phyloP scores from a whole-genome alignment of 495 filamentous ascomycete species.

The Podospora anserina region DNA sequence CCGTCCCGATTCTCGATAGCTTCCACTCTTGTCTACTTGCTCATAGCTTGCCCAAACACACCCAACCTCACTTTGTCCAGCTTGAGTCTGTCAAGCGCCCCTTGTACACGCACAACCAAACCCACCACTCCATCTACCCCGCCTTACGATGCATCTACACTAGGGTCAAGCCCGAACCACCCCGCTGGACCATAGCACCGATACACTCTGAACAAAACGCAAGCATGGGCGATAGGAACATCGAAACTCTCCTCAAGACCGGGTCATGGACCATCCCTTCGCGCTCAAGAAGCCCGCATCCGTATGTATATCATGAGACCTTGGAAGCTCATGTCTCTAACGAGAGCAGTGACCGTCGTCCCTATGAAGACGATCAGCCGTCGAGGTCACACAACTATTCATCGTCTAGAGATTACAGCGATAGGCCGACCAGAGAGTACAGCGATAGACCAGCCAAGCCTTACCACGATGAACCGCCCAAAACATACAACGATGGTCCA shows the following conservation, averaged over 20 bases:
- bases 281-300: slow-evolving; percentile 40
- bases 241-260: slow-evolving; percentile 38
- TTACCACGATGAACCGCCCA: slow-evolving; percentile 8
- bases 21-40: background rate
- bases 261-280: slow-evolving; percentile 43
- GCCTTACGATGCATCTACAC: background rate
- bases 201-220: slow-evolving; percentile 5
- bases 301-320: slow-evolving; percentile 31
- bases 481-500: background rate
- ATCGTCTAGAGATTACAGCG: background rate
- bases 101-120: background rate
- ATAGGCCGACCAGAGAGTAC: too few species aligned
- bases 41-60: too few species aligned
- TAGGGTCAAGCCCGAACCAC: background rate
- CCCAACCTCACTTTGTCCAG: background rate
- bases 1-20: background rate
- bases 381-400: slow-evolving; percentile 11
- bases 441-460: background rate
- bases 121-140: background rate
- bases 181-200: background rate
- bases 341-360: background rate
- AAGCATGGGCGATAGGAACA: slow-evolving; percentile 39
- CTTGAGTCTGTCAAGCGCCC: background rate
- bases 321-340: slow-evolving; percentile 8
- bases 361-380: background rate